A percentile compares a stretch with the other conserved stretches of the same genome.
Evolutionary conservation across 345 rosid genomes (phyloP).

Genomic region (Boechera stricta): DNA sequence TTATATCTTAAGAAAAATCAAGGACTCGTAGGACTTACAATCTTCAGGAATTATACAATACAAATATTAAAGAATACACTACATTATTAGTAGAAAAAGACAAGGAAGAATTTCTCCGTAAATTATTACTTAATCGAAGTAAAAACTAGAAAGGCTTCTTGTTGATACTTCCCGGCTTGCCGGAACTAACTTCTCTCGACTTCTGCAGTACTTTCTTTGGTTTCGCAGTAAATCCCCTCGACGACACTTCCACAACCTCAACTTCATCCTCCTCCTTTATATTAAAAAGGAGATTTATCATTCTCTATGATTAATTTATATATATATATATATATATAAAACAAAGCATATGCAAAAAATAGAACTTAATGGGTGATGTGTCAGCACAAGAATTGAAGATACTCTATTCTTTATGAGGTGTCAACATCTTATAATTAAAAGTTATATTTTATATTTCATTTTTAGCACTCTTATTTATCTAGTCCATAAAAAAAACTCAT

Average conservation of each 20-base stretch:
- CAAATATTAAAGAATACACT: not conserved
- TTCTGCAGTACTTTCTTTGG: conserved; percentile 27
- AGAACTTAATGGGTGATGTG: conserved; percentile 22
- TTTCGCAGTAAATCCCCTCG: conserved; percentile 24
- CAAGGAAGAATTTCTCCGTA: not conserved
- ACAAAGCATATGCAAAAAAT: not conserved
- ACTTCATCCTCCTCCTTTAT: conserved; percentile 13
- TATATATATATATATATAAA: not conserved
- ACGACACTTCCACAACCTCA: conserved; percentile 38
- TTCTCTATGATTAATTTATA: too few relatives aligned
- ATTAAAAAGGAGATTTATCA: not conserved
- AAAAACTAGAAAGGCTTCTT: not conserved
- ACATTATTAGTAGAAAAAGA: not conserved
- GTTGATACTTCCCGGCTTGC: conserved; percentile 35
- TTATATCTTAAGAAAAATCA: not conserved
- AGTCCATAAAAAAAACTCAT: not conserved
- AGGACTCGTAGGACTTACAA: not conserved
- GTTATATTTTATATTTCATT: not conserved
- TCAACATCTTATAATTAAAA: not conserved
- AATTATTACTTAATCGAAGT: not conserved
- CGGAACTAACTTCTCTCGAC: conserved; percentile 30
- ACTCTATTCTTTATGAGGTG: not conserved
- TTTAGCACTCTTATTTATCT: not conserved
- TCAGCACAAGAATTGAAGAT: conserved; percentile 20
- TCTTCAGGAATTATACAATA: conserved; percentile 8